These are phyloP conservation scores for Uncinocarpus reesii DNA, from an alignment of 2,329 filamentous ascomycete genomes.

Conservation along the genomic window DNA sequence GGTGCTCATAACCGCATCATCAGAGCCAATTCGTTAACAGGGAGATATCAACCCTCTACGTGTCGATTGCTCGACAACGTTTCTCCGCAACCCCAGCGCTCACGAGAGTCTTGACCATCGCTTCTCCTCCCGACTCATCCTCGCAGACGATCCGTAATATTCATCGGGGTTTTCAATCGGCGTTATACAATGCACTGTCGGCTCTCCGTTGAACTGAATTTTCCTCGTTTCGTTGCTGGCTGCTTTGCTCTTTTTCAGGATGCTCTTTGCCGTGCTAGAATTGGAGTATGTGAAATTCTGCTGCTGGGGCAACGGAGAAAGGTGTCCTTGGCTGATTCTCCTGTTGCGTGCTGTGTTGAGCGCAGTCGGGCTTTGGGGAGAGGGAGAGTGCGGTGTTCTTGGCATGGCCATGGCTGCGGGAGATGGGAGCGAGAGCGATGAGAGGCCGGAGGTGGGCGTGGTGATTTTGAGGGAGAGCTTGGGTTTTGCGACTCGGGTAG, in stretches of 20 bases:
- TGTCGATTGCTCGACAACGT: too few relatives aligned
- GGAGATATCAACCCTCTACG: too few relatives aligned
- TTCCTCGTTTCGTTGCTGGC: constrained; percentile 24
- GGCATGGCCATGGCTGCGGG: constrained; percentile 26
- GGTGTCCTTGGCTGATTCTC: constrained; percentile 28
- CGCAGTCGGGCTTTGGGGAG: constrained; percentile 34
- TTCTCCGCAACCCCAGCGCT: too few relatives aligned
- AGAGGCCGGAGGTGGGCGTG: constrained; percentile 25
- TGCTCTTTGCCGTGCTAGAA: constrained; percentile 38
- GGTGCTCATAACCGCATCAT: too few relatives aligned
- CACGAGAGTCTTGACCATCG: constrained; percentile 28
- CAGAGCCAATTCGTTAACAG: too few relatives aligned
- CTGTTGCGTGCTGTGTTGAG: constrained; percentile 26
- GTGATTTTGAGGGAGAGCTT: constrained; percentile 41
- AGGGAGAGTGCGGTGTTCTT: constrained; percentile 36
- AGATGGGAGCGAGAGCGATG: constrained; percentile 36
- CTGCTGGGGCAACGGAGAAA: constrained; percentile 32
- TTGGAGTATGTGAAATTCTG: constrained; percentile 36
- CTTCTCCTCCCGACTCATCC: constrained; percentile 39
- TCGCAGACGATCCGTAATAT: constrained; percentile 40
- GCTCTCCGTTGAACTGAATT: constrained; percentile 37
- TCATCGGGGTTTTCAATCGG: constrained; percentile 41
- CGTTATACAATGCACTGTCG: constrained; percentile 39
- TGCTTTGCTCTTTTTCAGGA: constrained; percentile 36
- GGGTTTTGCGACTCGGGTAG: constrained; percentile 34